Base-by-base conservation (phyloP, 1,284 basidiomycete genomes). In the Hemileccinum hortonii region DNA sequence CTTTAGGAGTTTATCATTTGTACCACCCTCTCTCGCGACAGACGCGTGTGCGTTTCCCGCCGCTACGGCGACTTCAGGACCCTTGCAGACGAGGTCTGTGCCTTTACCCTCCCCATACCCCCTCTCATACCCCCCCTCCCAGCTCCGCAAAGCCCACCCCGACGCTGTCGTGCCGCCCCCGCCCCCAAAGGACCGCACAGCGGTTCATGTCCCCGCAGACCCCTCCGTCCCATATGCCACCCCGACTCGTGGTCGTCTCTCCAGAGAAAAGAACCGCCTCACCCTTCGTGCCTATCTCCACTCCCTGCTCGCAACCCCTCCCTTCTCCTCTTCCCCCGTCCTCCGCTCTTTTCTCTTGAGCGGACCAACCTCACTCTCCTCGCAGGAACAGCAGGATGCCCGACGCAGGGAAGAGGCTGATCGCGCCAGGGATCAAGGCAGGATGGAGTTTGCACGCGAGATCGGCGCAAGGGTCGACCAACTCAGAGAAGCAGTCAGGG, bases 41-140 rank as follows among this genome's bases (percentile, higher is more conserved):
- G 77, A 2, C 94, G 97, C 59, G 80, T 93, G 5, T 94, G 84
- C 66, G 96, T 98, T 3, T 92, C 93, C 1, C 81, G 97, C 53
- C 79, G 97, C 57, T 96, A 99, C 66, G 95, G 96, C 14, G 96
- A 99, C 67, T 98, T 99, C 70, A 87, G 79, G 62, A 88, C 92
- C 4, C 78, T 98, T 18, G 85, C 87, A 1, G 81, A 87, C 49
- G 92, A 95, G 75, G 92, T 90, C 58, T 40, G 81, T 72, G 46
- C 11, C 50, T 18, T 52, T 16, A 5, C 16, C 29, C n/a, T 37
- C 53, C 26, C 41, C 39, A 32, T 41, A 30, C 50, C 36, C 35
- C 24, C 41, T 19, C 63, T 58, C 61, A 65, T 52, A 39, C 49
- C 49, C 50, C 40, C 39, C 49, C 49, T 50, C 40, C 39, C 64